Conservation (phyloP, 805 yeast genomes). For the Ogataea polymorpha region DNA sequence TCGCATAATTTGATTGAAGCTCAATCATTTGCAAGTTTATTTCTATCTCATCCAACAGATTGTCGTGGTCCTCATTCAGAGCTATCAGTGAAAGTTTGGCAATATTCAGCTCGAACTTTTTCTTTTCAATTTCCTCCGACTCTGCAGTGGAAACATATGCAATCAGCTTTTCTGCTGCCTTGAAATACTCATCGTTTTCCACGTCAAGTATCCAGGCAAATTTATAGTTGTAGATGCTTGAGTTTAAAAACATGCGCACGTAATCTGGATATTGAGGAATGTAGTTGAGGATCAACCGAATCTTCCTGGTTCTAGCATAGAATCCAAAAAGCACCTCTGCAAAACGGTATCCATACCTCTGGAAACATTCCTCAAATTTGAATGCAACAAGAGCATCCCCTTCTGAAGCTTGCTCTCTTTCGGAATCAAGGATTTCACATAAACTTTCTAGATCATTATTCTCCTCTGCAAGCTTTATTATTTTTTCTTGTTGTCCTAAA, state of each 20-base stretch:
- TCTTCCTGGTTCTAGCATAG: slow-evolving; percentile 51
- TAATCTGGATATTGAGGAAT: slow-evolving; percentile 51
- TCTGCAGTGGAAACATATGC: slow-evolving; percentile 36
- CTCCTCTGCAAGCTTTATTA: slow-evolving; percentile 60
- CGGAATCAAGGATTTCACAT: slow-evolving; percentile 49
- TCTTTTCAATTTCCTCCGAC: slow-evolving; percentile 43
- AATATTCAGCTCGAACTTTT: slow-evolving; percentile 58
- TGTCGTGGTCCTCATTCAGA: slow-evolving; percentile 23
- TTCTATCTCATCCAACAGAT: slow-evolving; percentile 45
- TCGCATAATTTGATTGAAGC: slow-evolving; percentile 30
- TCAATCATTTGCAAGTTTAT: slow-evolving; percentile 30
- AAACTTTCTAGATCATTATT: slow-evolving; percentile 65
- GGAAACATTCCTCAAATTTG: slow-evolving; percentile 44
- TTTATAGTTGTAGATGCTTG: slow-evolving; percentile 41
- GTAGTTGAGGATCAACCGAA: slow-evolving; percentile 51
- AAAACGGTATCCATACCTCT: slow-evolving; percentile 63
- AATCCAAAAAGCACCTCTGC: slow-evolving; percentile 61
- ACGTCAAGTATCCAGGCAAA: slow-evolving; percentile 75
- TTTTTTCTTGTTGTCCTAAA: slow-evolving; percentile 49
- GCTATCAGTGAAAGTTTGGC: slow-evolving; percentile 68
- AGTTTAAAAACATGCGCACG: slow-evolving; percentile 51
- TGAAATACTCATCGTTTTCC: slow-evolving; percentile 44
- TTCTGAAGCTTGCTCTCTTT: slow-evolving; percentile 35
- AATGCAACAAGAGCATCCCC: slow-evolving; percentile 24
- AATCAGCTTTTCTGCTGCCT: slow-evolving; percentile 49